These are phyloP conservation scores for Phytophthora multivora DNA, from an alignment of 352 stramenopile genomes.

Conservation along the genomic window DNA sequence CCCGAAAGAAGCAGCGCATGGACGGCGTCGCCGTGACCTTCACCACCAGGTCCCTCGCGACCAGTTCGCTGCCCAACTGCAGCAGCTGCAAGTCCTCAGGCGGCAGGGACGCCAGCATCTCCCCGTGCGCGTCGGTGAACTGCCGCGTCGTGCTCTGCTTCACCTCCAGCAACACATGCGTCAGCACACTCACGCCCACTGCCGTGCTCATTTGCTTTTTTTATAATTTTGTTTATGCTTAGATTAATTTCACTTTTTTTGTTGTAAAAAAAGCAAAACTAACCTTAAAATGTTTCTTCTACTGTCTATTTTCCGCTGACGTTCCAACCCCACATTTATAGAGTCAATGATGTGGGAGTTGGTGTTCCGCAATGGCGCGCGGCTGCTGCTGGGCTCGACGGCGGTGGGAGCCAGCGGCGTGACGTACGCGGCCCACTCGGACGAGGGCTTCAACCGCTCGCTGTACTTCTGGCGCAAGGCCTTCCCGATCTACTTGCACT, in stretches of 20 bases:
- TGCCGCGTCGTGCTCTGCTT: constrained; percentile 33
- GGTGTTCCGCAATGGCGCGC: constrained; percentile 60
- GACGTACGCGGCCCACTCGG: constrained; percentile 61
- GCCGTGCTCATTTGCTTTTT: constrained; percentile 23
- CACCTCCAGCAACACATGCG: constrained; percentile 46
- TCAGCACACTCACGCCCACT: constrained; percentile 46
- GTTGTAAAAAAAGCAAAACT: no score
- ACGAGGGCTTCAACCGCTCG: constrained; percentile 83
- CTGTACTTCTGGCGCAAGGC: constrained; percentile 89
- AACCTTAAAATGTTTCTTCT: no score
- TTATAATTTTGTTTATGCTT: not conserved
- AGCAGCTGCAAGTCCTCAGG: constrained; percentile 50
- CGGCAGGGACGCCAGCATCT: constrained; percentile 51
- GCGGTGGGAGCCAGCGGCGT: constrained; percentile 50
- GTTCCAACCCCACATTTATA: not conserved
- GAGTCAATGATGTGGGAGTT: constrained; percentile 38
- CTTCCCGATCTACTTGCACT: constrained; percentile 88
- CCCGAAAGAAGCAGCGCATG: constrained; percentile 59
- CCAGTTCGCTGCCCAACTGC: constrained; percentile 60
- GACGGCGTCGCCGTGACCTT: constrained; percentile 54
- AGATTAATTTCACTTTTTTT: no score
- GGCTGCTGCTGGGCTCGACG: constrained; percentile 61
- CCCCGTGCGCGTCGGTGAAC: constrained; percentile 46
- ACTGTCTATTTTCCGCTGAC: no score
- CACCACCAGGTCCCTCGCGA: constrained; percentile 50